A percentile compares a stretch with the other conserved stretches of the same genome.
Conservation (phyloP, 306 rosid genomes). For the Myrica gale region DNA sequence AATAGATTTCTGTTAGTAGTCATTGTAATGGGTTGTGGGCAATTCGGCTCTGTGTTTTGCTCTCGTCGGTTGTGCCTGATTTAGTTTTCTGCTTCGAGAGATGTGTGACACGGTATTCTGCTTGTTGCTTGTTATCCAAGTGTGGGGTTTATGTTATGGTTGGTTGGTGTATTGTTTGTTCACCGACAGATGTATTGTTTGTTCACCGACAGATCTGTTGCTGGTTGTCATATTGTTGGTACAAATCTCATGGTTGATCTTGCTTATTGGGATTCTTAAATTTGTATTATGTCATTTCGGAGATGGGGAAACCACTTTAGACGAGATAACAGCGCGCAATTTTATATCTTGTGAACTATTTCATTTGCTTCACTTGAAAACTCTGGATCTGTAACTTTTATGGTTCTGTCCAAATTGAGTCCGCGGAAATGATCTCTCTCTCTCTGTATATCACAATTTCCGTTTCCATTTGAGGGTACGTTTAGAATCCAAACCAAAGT, state of each 20-base stretch:
- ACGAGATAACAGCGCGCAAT: constrained; percentile 3
- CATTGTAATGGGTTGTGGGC: background rate
- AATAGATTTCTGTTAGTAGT: background rate
- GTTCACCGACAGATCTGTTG: constrained; percentile 39
- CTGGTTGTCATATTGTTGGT: constrained; percentile 14
- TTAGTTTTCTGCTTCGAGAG: constrained; percentile 4
- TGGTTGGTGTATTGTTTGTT: constrained; percentile 15
- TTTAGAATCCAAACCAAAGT: background rate
- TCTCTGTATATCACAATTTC: background rate
- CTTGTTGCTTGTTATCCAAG: background rate
- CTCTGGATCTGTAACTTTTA: constrained; percentile 39
- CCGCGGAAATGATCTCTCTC: background rate
- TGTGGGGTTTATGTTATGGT: constrained; percentile 8
- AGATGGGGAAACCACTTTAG: background rate
- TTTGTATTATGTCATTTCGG: constrained; percentile 5
- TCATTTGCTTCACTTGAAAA: constrained; percentile 4
- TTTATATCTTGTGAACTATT: constrained; percentile 9
- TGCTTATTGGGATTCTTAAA: background rate
- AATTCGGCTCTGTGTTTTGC: background rate
- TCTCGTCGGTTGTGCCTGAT: constrained; percentile 8
- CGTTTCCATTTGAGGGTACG: background rate
- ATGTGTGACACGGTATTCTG: background rate
- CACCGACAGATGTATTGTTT: constrained; percentile 33
- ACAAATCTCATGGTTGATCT: constrained; percentile 40
- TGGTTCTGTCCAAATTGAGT: background rate